phyloP scores from a whole-genome alignment of 176 grass and related monocot species.

The Oryza brachyantha region DNA sequence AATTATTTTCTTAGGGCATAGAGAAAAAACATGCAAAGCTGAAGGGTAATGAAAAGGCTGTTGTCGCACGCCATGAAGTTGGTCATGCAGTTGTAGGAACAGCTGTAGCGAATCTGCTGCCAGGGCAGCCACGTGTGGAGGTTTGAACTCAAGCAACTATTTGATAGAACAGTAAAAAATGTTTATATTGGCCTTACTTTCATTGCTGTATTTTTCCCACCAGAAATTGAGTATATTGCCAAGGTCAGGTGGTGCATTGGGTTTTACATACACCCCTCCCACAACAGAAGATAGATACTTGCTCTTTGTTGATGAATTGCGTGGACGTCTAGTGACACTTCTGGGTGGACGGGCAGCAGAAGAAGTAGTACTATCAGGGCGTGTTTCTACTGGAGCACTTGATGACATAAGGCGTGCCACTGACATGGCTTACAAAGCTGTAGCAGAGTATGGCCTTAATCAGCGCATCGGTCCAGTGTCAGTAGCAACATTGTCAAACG shows the following conservation, averaged over 20 bases:
- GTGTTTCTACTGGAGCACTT: slow-evolving; percentile 92
- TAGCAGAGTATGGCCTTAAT: slow-evolving; percentile 98
- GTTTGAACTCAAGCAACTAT: slow-evolving; percentile 45
- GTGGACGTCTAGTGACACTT: slow-evolving; percentile 90
- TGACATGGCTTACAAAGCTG: slow-evolving; percentile 97
- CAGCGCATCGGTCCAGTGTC: slow-evolving; percentile 79
- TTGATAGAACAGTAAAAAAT: slow-evolving; percentile 27
- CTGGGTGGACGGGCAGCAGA: slow-evolving; percentile 93
- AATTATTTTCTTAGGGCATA: slow-evolving; percentile 69
- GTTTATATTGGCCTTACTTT: slow-evolving; percentile 15
- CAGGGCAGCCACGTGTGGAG: slow-evolving; percentile 90
- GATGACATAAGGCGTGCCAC: slow-evolving; percentile 97
- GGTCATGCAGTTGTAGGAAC: slow-evolving; percentile 98
- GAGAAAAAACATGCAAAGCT: slow-evolving; percentile 98
- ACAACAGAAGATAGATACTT: slow-evolving; percentile 91
- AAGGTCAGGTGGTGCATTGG: slow-evolving; percentile 91
- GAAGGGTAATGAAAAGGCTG: slow-evolving; percentile 88
- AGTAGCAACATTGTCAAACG: slow-evolving; percentile 77
- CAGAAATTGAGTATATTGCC: slow-evolving; percentile 99
- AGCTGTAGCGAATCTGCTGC: slow-evolving; percentile 81
- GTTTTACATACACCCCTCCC: slow-evolving; percentile 91
- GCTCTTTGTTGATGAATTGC: slow-evolving; percentile 94
- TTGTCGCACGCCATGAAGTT: slow-evolving; percentile 97
- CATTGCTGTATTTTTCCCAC: not conserved
- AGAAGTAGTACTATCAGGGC: slow-evolving; percentile 75